These are phyloP conservation scores for Nemania bipapillata DNA, from an alignment of 2,329 filamentous ascomycete genomes.

Conservation along the genomic window DNA sequence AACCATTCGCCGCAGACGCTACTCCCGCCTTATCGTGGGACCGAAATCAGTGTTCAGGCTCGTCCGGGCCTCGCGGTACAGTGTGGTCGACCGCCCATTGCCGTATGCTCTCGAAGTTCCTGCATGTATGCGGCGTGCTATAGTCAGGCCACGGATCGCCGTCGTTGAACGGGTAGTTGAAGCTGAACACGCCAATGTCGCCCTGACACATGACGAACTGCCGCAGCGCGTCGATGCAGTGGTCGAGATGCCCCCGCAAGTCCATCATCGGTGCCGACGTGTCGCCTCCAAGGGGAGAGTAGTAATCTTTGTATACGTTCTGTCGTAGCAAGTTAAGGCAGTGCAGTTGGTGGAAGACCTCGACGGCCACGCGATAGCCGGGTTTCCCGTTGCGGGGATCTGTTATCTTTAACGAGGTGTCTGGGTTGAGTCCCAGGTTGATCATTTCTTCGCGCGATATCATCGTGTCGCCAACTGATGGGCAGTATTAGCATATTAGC, in stretches of 20 bases:
- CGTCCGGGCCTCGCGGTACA: conserved; percentile 52
- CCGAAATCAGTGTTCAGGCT: conserved; percentile 48
- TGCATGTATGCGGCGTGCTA: conserved; percentile 63
- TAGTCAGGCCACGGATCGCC: conserved; percentile 66
- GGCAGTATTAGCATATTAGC: not conserved
- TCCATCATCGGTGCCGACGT: conserved; percentile 57
- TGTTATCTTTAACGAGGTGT: conserved; percentile 64
- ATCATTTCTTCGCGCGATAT: conserved; percentile 65
- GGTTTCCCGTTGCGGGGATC: conserved; percentile 65
- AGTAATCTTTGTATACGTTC: conserved; percentile 62
- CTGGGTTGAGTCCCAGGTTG: conserved; percentile 63
- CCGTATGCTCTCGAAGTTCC: conserved; percentile 64
- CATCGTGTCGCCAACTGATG: conserved; percentile 68
- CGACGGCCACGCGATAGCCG: conserved; percentile 68
- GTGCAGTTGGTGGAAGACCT: conserved; percentile 68
- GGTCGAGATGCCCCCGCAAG: conserved; percentile 61
- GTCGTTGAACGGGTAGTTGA: conserved; percentile 60
- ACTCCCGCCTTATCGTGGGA: conserved; percentile 9
- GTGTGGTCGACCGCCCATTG: conserved; percentile 65
- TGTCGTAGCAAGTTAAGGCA: conserved; percentile 62
- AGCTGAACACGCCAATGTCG: conserved; percentile 66
- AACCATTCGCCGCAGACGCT: not conserved
- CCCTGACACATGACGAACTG: conserved; percentile 66
- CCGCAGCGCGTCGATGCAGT: conserved; percentile 65
- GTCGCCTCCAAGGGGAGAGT: conserved; percentile 60